Conservation (phyloP, 257 asterid species). For the Galeopsis tetrahit region DNA sequence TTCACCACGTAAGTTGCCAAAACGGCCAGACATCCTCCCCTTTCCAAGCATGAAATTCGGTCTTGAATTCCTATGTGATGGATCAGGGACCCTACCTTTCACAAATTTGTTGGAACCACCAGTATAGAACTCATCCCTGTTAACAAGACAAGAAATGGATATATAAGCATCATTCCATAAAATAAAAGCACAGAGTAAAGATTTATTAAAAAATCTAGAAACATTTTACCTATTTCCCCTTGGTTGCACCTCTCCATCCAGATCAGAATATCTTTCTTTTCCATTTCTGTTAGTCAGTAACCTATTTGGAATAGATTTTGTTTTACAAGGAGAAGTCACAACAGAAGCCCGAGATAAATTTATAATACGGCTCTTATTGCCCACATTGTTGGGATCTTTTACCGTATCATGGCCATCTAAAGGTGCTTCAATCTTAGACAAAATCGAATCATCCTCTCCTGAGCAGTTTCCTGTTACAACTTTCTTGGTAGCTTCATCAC, state of each 20-base stretch:
- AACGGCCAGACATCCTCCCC: slow-evolving; percentile 66
- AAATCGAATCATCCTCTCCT: slow-evolving; percentile 42
- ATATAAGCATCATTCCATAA: slow-evolving; percentile 30
- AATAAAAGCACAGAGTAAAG: slow-evolving; percentile 21
- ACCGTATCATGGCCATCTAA: slow-evolving; percentile 44
- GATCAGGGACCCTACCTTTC: slow-evolving; percentile 62
- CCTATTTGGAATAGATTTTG: slow-evolving; percentile 55
- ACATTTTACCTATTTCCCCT: slow-evolving; percentile 73
- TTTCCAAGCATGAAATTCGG: slow-evolving; percentile 63
- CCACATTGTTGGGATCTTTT: slow-evolving; percentile 49
- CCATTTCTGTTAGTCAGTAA: slow-evolving; percentile 57
- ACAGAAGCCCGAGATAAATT: slow-evolving; percentile 67
- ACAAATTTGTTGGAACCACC: slow-evolving; percentile 61
- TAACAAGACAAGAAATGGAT: slow-evolving; percentile 34
- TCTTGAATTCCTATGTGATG: slow-evolving; percentile 60
- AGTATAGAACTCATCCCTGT: slow-evolving; percentile 64
- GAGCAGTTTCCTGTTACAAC: slow-evolving; percentile 39
- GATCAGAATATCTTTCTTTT: slow-evolving; percentile 65
- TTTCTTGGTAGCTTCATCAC: slow-evolving; percentile 44
- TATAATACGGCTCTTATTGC: slow-evolving; percentile 80
- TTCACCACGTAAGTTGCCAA: slow-evolving; percentile 53
- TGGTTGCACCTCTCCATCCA: slow-evolving; percentile 54
- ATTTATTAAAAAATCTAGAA: slow-evolving; percentile 17
- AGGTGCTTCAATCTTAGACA: slow-evolving; percentile 51
- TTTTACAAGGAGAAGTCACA: slow-evolving; percentile 47